Evolutionary conservation across 2,329 filamentous ascomycete genomes (phyloP).

Genomic region (Penicillium verrucosum): DNA sequence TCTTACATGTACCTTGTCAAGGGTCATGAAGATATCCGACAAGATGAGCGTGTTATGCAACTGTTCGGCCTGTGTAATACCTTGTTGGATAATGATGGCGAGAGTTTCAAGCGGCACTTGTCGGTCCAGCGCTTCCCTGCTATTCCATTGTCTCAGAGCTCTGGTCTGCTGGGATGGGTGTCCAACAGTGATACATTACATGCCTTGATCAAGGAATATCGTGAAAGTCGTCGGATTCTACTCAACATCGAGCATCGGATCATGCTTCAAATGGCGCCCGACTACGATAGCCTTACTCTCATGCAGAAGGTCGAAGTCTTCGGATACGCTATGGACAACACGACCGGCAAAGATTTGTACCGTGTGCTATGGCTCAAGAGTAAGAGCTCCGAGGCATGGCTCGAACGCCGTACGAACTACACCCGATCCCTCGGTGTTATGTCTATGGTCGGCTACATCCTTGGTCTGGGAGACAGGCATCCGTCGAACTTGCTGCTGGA

Average conservation of each 20-base stretch:
- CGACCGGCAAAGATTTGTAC: constrained; percentile 96
- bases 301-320: constrained; percentile 99
- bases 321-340: constrained; percentile 97
- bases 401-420: constrained; percentile 97
- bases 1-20: constrained; percentile 89
- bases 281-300: constrained; percentile 96
- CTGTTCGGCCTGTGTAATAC: constrained; percentile 98
- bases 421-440: constrained; percentile 95
- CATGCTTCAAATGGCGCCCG: constrained; percentile 99
- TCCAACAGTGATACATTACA: constrained; percentile 97
- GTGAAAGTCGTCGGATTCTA: constrained; percentile 93
- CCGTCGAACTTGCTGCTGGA: constrained; percentile 98
- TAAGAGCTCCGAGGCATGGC: constrained; percentile 96
- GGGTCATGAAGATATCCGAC: constrained; percentile 98
- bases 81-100: constrained; percentile 84
- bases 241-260: constrained; percentile 99
- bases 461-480: constrained; percentile 93
- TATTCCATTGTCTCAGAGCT: constrained; percentile 96
- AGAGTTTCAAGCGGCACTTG: constrained; percentile 94
- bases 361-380: constrained; percentile 98
- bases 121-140: constrained; percentile 94
- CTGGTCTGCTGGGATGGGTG: constrained; percentile 92
- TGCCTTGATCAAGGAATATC: constrained; percentile 93
- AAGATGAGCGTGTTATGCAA: constrained; percentile 99
- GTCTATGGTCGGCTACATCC: constrained; percentile 99